Base-by-base conservation (phyloP, 2,329 filamentous ascomycete species). In the Paramyrothecium sp. region DNA sequence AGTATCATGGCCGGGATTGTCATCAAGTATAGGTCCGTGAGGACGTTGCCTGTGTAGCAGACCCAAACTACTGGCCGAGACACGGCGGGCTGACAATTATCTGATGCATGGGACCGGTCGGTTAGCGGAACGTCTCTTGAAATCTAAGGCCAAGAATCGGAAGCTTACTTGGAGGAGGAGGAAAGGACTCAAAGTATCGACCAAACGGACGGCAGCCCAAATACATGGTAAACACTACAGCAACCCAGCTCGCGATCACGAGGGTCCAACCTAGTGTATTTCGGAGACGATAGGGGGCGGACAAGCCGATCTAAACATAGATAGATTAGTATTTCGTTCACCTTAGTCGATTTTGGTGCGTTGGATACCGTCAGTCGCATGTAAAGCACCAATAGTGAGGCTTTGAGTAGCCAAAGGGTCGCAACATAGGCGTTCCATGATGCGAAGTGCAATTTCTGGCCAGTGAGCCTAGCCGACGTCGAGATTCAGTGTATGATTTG, bases 1-100 rank as follows among this genome's bases (percentile, higher is more conserved):
- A 62, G 59, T 53, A 65, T 59, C 5, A 61, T 61, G 11, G 63
- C 47, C 33, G 63, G 63, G 1, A 65, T 58, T 46, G 60, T 56
- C 20, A 64, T 54, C 19, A 62, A 60, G 50, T 60, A 65, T 12
- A 63, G 53, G 47, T 65, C 63, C 1, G 63, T 65, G 13, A 60
- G 19, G 16, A 63, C 58, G 51, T 65, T 65, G 19, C 60, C 22
- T 4, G 56, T 53, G 30, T 62, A 62, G 26, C 54, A 59, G 8
- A 58, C 57, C 33, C 61, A 58, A 23, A 65, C 56, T 49, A 63
- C 60, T 13, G 57, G 54, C 3, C 52, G 52, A 1, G 63, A 62
- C 4, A 61, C 58, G 22, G 61, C 63, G 3, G 63, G 58, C 17
- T 60, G 56, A 47, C 63, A 65, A 11, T 46, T 11, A 13, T 60